Base-by-base conservation (phyloP, 306 rosid species). In the Carpinus viminea region DNA sequence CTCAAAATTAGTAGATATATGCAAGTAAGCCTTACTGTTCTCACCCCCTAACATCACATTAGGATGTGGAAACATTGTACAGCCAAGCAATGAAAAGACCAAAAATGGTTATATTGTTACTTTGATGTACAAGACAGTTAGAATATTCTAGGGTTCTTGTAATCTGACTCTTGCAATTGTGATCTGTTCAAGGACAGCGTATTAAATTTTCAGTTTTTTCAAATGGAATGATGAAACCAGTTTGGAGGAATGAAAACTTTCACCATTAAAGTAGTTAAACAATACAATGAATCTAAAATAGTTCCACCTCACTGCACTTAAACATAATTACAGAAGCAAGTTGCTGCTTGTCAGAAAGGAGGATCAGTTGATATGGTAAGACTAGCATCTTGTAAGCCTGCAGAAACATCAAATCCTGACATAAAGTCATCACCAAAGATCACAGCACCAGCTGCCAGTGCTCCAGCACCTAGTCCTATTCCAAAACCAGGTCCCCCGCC, bases 391-490 rank as follows among this genome's bases (percentile, higher is more conserved):
- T 75, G 85, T 8, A 83, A 77, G 61, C 87, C 86, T 0, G 83
- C 75, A 41, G 89, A 85, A 81, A 83, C 85, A 70, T 85, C 85
- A 78, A 89, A 86, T 65, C 96, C 96, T 11, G 94, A 85, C 89
- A 93, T 70, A 70, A 93, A 88, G 81, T 91, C 97, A 76, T 91
- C 97, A 12, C 98, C 98, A 57, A 89, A 93, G 76, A 93, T 89
- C 77, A 87, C 87, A 68, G 97, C 89, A 81, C 98, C 97, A 3
- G 97, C 97, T 26, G 93, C 98, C 71, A 91, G 86, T 65, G 97
- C 96, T 82, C 87, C 97, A 8, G 93, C 92, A 18, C 92, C 94
- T 53, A 90, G 46, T 68, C 91, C 98, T 88, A 89, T 13, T 76
- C 82, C 89, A 73, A 89, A 79, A 28, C 81, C 88, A 51, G 88